A percentile compares a stretch with the other conserved stretches of the same genome.
Conservation (phyloP, 1,284 basidiomycete species). For the Naganishia sp. region DNA sequence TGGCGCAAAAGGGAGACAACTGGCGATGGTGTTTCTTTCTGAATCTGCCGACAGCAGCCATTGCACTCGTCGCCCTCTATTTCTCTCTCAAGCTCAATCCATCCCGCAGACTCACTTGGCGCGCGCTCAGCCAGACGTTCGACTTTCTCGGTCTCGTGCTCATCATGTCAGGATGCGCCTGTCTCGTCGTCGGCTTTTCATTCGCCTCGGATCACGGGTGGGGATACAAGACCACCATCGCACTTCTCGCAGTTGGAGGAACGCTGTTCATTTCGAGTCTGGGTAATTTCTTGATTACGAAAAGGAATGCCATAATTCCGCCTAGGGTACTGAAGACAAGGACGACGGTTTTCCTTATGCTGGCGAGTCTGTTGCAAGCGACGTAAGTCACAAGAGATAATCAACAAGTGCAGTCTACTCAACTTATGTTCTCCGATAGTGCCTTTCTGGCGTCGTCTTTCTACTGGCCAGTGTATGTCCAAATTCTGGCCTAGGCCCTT, state of each 20-base stretch:
- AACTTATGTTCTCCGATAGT: not conserved
- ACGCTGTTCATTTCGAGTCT: conserved; percentile 62
- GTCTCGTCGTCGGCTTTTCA: conserved; percentile 74
- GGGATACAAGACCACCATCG: conserved; percentile 63
- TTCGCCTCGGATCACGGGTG: conserved; percentile 52
- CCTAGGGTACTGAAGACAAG: conserved; percentile 44
- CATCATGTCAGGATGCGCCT: conserved; percentile 70
- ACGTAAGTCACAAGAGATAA: conserved; percentile 11
- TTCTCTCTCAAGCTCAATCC: conserved; percentile 68
- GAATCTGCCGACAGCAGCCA: conserved; percentile 52
- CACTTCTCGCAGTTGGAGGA: conserved; percentile 69
- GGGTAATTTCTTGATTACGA: conserved; percentile 70
- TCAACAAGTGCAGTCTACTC: not conserved
- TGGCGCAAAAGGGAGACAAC: conserved; percentile 22
- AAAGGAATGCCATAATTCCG: conserved; percentile 71
- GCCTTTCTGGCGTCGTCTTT: conserved; percentile 41
- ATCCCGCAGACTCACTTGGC: conserved; percentile 29
- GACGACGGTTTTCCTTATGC: conserved; percentile 48
- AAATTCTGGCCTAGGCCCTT: conserved; percentile 35
- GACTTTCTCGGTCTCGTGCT: conserved; percentile 56
- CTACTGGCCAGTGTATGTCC: conserved; percentile 48
- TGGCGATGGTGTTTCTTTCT: conserved; percentile 56
- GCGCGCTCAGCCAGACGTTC: conserved; percentile 43
- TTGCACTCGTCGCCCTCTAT: conserved; percentile 72
- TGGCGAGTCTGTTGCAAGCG: conserved; percentile 44